Evolutionary conservation across 2,329 filamentous ascomycete species (phyloP).

Genomic region (Geosmithia morbida): DNA sequence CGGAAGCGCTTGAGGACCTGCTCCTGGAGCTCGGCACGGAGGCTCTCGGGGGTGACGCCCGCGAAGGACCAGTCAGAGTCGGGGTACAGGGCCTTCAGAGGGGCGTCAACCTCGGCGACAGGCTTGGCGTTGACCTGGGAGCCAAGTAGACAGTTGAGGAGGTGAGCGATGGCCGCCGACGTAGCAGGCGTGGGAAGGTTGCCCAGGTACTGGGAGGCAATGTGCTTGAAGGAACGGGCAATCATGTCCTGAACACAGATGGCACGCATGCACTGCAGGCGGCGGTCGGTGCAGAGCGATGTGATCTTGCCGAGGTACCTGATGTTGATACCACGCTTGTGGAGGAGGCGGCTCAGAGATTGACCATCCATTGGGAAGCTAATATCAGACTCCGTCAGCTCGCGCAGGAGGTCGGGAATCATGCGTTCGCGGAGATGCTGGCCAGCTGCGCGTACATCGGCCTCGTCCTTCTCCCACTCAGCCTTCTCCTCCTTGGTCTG

Average conservation of each 20-base stretch:
- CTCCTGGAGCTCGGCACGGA: slow-evolving; percentile 54
- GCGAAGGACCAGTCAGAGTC: slow-evolving; percentile 75
- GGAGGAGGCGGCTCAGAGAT: slow-evolving; percentile 73
- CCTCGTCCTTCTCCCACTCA: slow-evolving; percentile 70
- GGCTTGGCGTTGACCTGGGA: slow-evolving; percentile 63
- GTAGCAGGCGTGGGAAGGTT: slow-evolving; percentile 67
- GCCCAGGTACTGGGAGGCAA: slow-evolving; percentile 65
- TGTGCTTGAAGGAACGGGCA: slow-evolving; percentile 89
- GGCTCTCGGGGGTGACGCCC: slow-evolving; percentile 56
- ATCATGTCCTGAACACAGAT: slow-evolving; percentile 87
- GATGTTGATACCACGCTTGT: slow-evolving; percentile 95
- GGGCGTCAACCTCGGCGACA: slow-evolving; percentile 59
- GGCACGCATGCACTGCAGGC: slow-evolving; percentile 62
- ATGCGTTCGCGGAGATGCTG: slow-evolving; percentile 60
- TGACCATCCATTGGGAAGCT: slow-evolving; percentile 98
- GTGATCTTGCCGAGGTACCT: slow-evolving; percentile 86
- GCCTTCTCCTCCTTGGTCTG: slow-evolving; percentile 84
- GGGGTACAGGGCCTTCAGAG: slow-evolving; percentile 60
- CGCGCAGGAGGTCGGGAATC: slow-evolving; percentile 73
- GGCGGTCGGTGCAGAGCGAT: slow-evolving; percentile 45
- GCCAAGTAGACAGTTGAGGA: slow-evolving; percentile 88
- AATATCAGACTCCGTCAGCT: slow-evolving; percentile 82
- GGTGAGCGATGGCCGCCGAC: slow-evolving; percentile 66
- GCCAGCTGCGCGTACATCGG: slow-evolving; percentile 75
- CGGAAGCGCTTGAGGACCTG: slow-evolving; percentile 65